These are phyloP conservation scores for Chloranthus sessilifolius DNA, from an alignment of 164 flowering plant species.

Conservation along the genomic window DNA sequence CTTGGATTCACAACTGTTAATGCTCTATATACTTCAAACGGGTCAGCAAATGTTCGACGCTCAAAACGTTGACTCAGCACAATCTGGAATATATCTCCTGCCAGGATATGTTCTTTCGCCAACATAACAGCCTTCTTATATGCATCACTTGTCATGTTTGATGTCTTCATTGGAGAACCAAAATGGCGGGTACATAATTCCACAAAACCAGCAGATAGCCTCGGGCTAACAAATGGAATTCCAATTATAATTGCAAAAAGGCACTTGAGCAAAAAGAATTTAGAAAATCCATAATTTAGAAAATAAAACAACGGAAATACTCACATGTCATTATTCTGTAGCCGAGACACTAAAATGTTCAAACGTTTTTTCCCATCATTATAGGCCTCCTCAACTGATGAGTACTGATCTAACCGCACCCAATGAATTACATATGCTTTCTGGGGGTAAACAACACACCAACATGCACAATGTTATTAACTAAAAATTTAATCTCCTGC, in stretches of 20 bases:
- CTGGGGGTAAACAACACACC: constrained; percentile 32
- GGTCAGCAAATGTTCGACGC: constrained; percentile 86
- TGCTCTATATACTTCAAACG: constrained; percentile 93
- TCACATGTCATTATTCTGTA: constrained; percentile 66
- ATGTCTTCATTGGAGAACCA: constrained; percentile 51
- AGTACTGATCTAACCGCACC: constrained; percentile 67
- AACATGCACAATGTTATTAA: too few species aligned
- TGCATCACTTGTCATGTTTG: constrained; percentile 71
- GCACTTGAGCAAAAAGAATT: not conserved
- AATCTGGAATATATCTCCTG: constrained; percentile 96
- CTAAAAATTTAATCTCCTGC: too few species aligned
- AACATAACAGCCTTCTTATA: constrained; percentile 69
- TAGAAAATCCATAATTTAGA: not conserved
- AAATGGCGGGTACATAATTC: constrained; percentile 49
- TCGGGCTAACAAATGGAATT: constrained; percentile 47
- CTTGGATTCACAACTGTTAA: constrained; percentile 92
- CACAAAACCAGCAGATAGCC: constrained; percentile 63
- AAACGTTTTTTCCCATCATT: constrained; percentile 62
- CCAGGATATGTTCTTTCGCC: constrained; percentile 86
- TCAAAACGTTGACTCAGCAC: constrained; percentile 96
- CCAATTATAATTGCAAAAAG: too few species aligned
- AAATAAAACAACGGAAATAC: constrained; percentile 15
- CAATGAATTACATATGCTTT: constrained; percentile 87
- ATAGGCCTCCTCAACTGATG: constrained; percentile 66
- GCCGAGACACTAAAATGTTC: constrained; percentile 52